Evolutionary conservation across 2,329 filamentous ascomycete species (phyloP).

Genomic region (Aplosporella prunicola): DNA sequence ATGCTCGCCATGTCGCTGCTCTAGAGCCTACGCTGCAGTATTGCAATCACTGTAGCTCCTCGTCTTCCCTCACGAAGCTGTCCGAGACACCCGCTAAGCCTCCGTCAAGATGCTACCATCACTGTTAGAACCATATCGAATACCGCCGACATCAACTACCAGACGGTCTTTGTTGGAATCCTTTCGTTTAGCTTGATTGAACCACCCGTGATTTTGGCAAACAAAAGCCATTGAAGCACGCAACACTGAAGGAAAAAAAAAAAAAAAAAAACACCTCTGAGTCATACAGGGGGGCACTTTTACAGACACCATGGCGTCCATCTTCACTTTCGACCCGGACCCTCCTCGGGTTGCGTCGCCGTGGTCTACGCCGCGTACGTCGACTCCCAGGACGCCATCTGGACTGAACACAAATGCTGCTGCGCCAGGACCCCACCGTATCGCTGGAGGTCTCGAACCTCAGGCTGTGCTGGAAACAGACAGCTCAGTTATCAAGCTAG

Average conservation of each 20-base stretch:
- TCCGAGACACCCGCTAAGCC: background rate
- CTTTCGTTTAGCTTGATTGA: conserved; percentile 2
- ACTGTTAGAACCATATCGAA: conserved; percentile 38
- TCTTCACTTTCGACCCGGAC: conserved; percentile 90
- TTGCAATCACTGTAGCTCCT: no score
- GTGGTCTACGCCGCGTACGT: conserved; percentile 57
- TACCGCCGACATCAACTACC: conserved; percentile 18
- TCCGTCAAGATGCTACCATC: conserved; percentile 42
- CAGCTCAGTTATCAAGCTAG: conserved; percentile 56
- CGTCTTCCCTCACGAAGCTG: no score
- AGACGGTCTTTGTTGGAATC: background rate
- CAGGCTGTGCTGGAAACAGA: conserved; percentile 17
- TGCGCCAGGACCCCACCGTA: no score
- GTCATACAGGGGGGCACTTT: no score
- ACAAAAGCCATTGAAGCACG: no score
- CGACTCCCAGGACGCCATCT: conserved; percentile 11
- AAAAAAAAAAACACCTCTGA: no score
- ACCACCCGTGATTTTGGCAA: no score
- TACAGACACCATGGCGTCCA: conserved; percentile 63
- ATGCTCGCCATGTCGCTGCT: no score
- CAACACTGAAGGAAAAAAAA: no score
- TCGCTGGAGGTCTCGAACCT: conserved; percentile 6
- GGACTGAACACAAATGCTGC: background rate
- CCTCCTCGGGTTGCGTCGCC: conserved; percentile 82
- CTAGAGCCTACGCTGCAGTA: no score